Percentiles rank a stretch among this genome's conserved stretches.
phyloP scores from a whole-genome alignment of 495 filamentous ascomycete species.

The Wilcoxina mikolae region DNA sequence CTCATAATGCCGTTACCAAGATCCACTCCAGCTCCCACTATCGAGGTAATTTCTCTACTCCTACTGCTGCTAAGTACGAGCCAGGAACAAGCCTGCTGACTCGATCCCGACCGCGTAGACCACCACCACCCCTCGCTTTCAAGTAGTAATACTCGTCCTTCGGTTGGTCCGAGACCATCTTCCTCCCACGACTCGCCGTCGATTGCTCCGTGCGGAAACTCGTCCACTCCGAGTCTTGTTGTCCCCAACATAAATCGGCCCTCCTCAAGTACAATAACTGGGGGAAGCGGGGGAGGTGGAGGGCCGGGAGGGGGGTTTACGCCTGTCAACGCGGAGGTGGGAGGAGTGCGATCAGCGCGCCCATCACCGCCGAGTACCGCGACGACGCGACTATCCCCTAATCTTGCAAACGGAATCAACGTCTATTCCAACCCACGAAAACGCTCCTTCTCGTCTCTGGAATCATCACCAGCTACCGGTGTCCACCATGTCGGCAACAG shows the following conservation, averaged over 20 bases:
- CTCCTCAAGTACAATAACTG: background rate
- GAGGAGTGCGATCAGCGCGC: background rate
- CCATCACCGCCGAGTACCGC: background rate
- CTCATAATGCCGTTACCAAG: conserved; percentile 22
- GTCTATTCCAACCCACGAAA: background rate
- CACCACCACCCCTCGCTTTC: background rate
- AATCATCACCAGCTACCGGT: background rate
- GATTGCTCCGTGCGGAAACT: background rate
- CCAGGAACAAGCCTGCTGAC: background rate
- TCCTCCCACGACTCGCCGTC: background rate
- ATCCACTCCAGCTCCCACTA: conserved; percentile 16
- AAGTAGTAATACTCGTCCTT: background rate
- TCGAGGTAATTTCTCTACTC: background rate
- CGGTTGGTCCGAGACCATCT: background rate
- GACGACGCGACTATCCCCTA: background rate
- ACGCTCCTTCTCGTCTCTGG: conserved; percentile 1
- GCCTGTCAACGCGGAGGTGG: background rate
- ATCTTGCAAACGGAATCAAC: background rate
- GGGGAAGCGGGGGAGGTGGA: background rate
- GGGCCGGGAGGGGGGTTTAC: background rate
- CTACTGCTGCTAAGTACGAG: no score
- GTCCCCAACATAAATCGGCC: background rate
- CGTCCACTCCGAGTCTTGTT: background rate
- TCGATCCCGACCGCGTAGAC: background rate
- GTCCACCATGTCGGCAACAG: background rate